phyloP scores from a whole-genome alignment of 306 rosid species.

The Cyamopsis tetragonoloba region DNA sequence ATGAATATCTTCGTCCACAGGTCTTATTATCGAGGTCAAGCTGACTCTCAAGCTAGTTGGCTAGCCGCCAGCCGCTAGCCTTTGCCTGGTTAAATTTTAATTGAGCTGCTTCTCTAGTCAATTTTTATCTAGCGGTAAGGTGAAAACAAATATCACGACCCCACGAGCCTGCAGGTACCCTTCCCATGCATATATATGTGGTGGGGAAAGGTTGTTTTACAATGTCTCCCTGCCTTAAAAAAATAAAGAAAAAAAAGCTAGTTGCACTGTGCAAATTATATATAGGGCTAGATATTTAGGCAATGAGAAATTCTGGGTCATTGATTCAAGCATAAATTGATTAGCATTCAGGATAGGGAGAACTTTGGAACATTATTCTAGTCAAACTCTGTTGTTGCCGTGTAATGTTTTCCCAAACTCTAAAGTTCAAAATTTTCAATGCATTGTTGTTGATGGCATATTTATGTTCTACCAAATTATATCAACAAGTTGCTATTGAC shows the following conservation, averaged over 20 bases:
- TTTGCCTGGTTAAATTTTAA: neutral
- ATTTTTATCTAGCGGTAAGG: neutral
- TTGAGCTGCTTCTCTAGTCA: neutral
- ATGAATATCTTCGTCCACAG: neutral
- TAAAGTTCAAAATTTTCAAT: neutral
- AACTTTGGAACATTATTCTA: neutral
- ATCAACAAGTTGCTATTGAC: neutral
- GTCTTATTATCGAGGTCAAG: neutral
- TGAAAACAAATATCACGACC: constrained; percentile 20
- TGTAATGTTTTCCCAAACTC: neutral
- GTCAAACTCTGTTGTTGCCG: constrained; percentile 20
- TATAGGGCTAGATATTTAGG: neutral
- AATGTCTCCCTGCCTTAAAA: neutral
- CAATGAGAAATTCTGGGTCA: constrained; percentile 5
- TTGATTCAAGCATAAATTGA: neutral
- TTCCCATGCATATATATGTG: constrained; percentile 28
- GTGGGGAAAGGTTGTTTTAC: constrained; percentile 32
- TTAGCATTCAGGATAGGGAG: neutral
- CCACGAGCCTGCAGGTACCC: constrained; percentile 30
- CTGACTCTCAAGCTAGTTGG: neutral
- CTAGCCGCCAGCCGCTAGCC: neutral
- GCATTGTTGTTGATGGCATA: neutral
- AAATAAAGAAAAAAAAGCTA: neutral
- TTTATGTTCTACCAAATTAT: neutral
- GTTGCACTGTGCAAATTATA: neutral